Base-by-base conservation (phyloP, 2,329 filamentous ascomycete genomes). In the Dichotomopilus funicola region DNA sequence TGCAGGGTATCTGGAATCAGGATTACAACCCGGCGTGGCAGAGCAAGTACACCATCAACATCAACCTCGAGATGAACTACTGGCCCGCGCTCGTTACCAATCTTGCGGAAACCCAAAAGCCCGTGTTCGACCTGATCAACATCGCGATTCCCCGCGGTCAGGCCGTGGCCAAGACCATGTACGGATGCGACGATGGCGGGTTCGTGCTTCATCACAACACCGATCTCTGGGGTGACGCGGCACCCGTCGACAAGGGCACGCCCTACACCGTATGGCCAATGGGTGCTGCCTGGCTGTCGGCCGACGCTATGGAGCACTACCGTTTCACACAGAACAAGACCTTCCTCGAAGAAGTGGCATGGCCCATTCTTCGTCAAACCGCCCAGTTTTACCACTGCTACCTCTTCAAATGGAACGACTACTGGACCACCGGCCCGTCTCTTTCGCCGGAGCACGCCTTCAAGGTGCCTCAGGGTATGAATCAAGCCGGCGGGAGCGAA, bases 1-100 rank as follows among this genome's bases (percentile, higher is more conserved):
- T 75, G 1, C 74, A 77, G 56, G 74, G 73, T 1, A 70, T 75
- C 41, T 76, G 72, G 73, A 75, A 74, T 54, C 61, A 69, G 1
- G 64, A 68, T 7, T 72, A 71, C 54, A 62, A 64, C 6, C 72
- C 73, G 1, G 62, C 70, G 5, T 76, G 73, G 73, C 70, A 70
- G 2, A 68, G 67, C 38, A 74, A 74, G 59, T 76, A 70, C 58
- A 75, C 73, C 5, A 68, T 74, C 57, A 75, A 76, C 60, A 73
- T 75, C 63, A 75, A 75, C 51, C 41, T 71, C 0, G 65, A 75
- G 60, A 69, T 69, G 66, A 75, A 74, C 60, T 75, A 75, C 57
- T 75, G 72, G 72, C 67, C 67, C 0, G 61, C 65, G 5, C 62
- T 63, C 47, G 54, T 62, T n/a, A 64, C 62, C 36, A 65, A 65